A percentile compares a stretch with the other conserved stretches of the same genome.
These are phyloP conservation scores for Monascus ruber DNA, from an alignment of 2,329 filamentous ascomycete genomes.

Conservation along the genomic window DNA sequence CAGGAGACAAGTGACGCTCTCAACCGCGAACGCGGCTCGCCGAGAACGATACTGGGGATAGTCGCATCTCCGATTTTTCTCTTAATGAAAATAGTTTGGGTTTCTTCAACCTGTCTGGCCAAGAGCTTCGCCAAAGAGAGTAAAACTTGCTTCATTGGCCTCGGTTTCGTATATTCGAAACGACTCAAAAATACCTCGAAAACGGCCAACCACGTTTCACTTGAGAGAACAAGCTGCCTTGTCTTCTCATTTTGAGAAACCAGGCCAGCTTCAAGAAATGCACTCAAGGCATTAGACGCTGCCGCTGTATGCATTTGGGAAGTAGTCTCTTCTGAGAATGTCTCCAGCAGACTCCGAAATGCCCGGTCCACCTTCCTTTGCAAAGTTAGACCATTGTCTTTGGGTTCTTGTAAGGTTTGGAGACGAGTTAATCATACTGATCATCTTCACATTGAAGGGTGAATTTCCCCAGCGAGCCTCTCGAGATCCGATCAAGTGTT, in stretches of 20 bases:
- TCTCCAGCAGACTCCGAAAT: constrained; percentile 31
- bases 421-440: constrained; percentile 16
- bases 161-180: constrained; percentile 33
- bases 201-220: constrained; percentile 27
- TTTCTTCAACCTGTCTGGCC: constrained; percentile 15
- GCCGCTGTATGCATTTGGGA: constrained; percentile 29
- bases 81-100: constrained; percentile 10
- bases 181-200: constrained; percentile 30
- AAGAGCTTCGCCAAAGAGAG: constrained; percentile 27
- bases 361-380: constrained; percentile 22
- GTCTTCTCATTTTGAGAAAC: constrained; percentile 21
- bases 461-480: constrained; percentile 25
- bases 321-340: constrained; percentile 27
- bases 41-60: constrained; percentile 26
- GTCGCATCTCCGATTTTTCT: constrained; percentile 14
- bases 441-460: constrained; percentile 17
- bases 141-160: constrained; percentile 35
- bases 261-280: constrained; percentile 29
- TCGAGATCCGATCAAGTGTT: constrained; percentile 21
- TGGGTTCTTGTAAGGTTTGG: background rate
- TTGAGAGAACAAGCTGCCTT: constrained; percentile 20
- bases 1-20: constrained; percentile 26
- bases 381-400: constrained; percentile 3
- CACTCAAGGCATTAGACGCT: constrained; percentile 34
- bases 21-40: constrained; percentile 27